Evolutionary conservation across 164 flowering plant genomes (phyloP).

Genomic region (Santalum album): DNA sequence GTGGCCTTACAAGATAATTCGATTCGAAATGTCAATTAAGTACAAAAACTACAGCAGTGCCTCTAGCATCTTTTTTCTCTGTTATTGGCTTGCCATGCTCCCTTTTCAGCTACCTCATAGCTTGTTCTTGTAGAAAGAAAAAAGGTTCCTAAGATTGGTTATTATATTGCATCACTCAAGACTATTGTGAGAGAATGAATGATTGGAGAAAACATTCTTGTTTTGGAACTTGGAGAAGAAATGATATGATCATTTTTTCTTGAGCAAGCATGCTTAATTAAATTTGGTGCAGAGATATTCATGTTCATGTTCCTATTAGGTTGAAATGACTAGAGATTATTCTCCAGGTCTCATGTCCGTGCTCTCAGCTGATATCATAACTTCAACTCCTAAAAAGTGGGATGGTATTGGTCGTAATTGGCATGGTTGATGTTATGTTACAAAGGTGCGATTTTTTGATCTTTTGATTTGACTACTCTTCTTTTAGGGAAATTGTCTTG

Average conservation of each 20-base stretch:
- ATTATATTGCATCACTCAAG: constrained; percentile 93
- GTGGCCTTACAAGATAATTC: too few relatives aligned
- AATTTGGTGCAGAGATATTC: constrained; percentile 1
- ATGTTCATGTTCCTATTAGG: constrained; percentile 34
- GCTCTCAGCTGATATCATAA: constrained; percentile 83
- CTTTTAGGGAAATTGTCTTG: too few relatives aligned
- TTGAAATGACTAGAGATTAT: constrained; percentile 98
- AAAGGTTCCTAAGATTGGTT: constrained; percentile 77
- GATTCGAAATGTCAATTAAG: too few relatives aligned
- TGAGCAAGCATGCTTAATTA: neutral
- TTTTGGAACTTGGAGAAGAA: constrained; percentile 73
- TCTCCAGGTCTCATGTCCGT: constrained; percentile 91
- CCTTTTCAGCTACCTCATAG: too few relatives aligned
- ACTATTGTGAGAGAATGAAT: constrained; percentile 98
- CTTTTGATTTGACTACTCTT: too few relatives aligned
- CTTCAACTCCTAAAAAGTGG: constrained; percentile 99
- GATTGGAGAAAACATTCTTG: constrained; percentile 89
- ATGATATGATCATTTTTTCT: constrained; percentile 43
- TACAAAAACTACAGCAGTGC: too few relatives aligned
- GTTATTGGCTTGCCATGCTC: too few relatives aligned
- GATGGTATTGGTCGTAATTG: constrained; percentile 99
- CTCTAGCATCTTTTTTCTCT: too few relatives aligned
- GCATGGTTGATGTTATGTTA: constrained; percentile 89
- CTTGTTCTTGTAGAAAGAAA: too few relatives aligned
- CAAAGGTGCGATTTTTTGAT: constrained; percentile 55